phyloP scores from a whole-genome alignment of 768 basidiomycete species.

The Naganishia kalamii region DNA sequence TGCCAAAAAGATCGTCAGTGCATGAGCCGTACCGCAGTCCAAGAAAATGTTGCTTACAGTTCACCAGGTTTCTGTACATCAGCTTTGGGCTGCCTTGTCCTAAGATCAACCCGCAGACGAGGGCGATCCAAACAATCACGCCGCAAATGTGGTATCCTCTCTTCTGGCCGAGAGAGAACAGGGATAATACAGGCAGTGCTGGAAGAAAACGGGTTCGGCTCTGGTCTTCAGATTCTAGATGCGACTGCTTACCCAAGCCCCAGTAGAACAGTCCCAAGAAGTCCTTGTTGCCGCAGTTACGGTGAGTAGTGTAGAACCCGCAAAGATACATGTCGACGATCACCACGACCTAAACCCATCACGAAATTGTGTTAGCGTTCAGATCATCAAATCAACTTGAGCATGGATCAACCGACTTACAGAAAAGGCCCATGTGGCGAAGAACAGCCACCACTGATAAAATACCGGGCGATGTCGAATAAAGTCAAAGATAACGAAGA shows the following conservation, averaged over 20 bases:
- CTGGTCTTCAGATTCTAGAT: slow-evolving; percentile 24
- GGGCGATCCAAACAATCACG: slow-evolving; percentile 38
- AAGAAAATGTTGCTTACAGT: slow-evolving; percentile 27
- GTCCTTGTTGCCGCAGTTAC: slow-evolving; percentile 24
- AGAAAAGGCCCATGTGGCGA: slow-evolving; percentile 35
- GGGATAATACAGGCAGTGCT: slow-evolving; percentile 43
- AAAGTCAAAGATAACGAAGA: slow-evolving; percentile 37
- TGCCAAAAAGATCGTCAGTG: slow-evolving; percentile 48
- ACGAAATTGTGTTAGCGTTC: too few relatives aligned
- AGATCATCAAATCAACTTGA: not conserved
- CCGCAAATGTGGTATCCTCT: slow-evolving; percentile 38
- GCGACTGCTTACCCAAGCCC: not conserved
- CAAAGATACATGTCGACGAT: slow-evolving; percentile 37
- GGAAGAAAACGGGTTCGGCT: slow-evolving; percentile 25
- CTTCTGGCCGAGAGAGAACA: slow-evolving; percentile 46
- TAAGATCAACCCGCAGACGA: slow-evolving; percentile 38
- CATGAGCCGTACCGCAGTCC: not conserved
- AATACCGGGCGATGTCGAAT: slow-evolving; percentile 29
- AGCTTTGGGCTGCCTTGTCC: slow-evolving; percentile 45
- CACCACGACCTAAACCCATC: too few relatives aligned
- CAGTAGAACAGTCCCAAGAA: slow-evolving; percentile 25
- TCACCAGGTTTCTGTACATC: slow-evolving; percentile 48
- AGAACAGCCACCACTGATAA: slow-evolving; percentile 39
- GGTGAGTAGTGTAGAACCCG: slow-evolving; percentile 23
- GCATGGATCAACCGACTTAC: too few relatives aligned